phyloP scores from a whole-genome alignment of 2,329 filamentous ascomycete genomes.

The Tolypocladium sp. region DNA sequence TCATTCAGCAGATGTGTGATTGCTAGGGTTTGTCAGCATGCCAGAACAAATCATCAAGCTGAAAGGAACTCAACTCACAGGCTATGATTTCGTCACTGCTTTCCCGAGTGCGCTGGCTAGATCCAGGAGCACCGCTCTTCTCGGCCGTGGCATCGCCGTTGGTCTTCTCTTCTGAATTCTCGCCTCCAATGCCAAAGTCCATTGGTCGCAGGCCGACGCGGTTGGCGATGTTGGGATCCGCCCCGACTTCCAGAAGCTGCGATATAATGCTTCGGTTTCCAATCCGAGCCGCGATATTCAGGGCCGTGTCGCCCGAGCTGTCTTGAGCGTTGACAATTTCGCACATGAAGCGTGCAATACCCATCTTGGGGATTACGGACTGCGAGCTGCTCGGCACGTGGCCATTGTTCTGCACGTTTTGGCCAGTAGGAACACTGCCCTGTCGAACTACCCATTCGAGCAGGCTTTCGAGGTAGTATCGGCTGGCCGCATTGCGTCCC shows the following conservation, averaged over 20 bases:
- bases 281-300: conserved; percentile 89
- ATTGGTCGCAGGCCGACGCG: conserved; percentile 78
- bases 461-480: conserved; percentile 91
- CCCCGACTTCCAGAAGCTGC: conserved; percentile 91
- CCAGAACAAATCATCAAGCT: not conserved
- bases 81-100: conserved; percentile 72
- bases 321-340: conserved; percentile 96
- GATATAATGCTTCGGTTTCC: conserved; percentile 92
- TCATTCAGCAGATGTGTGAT: conserved; percentile 76
- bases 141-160: conserved; percentile 34
- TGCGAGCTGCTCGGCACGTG: conserved; percentile 29
- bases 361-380: conserved; percentile 55
- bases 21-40: conserved; percentile 33
- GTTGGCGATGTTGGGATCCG: conserved; percentile 86
- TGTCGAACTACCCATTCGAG: conserved; percentile 91
- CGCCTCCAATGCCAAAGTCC: conserved; percentile 87
- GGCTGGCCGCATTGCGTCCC: conserved; percentile 80
- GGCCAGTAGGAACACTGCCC: conserved; percentile 53
- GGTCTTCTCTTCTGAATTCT: conserved; percentile 36
- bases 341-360: conserved; percentile 85
- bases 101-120: conserved; percentile 52
- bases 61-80: conserved; percentile 42
- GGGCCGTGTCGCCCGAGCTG: conserved; percentile 85
- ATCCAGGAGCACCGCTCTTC: conserved; percentile 33
- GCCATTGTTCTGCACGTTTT: conserved; percentile 25